Base-by-base conservation (phyloP, 75 land plant species). In the Cunninghamia lanceolata region DNA sequence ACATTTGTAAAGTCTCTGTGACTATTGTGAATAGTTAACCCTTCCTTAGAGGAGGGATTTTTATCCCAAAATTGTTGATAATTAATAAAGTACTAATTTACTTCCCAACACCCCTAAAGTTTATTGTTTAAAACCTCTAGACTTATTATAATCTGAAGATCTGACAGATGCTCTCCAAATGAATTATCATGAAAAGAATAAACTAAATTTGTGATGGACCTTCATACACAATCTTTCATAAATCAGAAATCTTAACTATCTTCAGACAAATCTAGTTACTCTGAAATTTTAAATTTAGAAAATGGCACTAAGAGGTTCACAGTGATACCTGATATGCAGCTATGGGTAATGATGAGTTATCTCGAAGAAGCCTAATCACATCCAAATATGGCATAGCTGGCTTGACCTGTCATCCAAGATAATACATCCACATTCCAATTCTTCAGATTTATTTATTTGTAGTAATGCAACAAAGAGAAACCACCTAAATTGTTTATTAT, bases 361-460 rank as follows among this genome's bases (percentile, higher is more conserved):
- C 99, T 83, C 97, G 91, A 39, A 98, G 96, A 85, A 95, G 95
- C 82, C 94, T 92, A 52, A 96, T 92, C 32, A 98, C 91, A 87
- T 98, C 99, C 90, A 98, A 90, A 85, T 96, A 98, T 19, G 99
- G 99, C 92, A 98, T 88, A 4, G 93, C 99, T 73, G 99, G 99
- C 86, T 98, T 98, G 19, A 96, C 99, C 99, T 96, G 92, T 56
- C 30, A n/a, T 17, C 85, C 19, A 89, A 85, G 17, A 63, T 17
- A 73, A 2, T 34, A 34, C 38, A 73, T 34, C 36, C 34, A 30
- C 36, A 34, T 73, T 32, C 9, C 17, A 6, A 25, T 35, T 70
- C 40, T 40, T 76, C 19, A 32, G 35, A 78, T 53, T n/a, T 16
- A 21, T 17, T 30, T 70, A 43, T 28, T 43, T 45, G 36, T n/a